A percentile compares a stretch with the other conserved stretches of the same genome.
Conservation (phyloP, 371 early-diverging fungal species). For the Mucor lusitanicus region DNA sequence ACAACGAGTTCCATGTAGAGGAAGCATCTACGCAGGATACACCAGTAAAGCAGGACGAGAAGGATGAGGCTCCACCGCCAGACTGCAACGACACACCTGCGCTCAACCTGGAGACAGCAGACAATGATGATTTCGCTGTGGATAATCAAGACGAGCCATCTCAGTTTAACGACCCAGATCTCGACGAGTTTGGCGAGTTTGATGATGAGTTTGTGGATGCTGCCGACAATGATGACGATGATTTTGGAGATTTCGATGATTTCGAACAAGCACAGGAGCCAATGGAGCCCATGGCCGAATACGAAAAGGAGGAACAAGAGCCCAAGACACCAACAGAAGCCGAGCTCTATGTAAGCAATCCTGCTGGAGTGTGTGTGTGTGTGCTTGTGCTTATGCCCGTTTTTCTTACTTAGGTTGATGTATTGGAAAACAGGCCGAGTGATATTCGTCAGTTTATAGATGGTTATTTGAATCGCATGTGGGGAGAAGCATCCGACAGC, state of each 20-base stretch:
- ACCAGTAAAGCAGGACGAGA: not conserved
- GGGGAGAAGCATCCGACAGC: not conserved
- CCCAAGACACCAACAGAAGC: constrained; percentile 30
- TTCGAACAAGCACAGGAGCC: constrained; percentile 27
- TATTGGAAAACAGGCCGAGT: constrained; percentile 17
- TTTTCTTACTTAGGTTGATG: constrained; percentile 4
- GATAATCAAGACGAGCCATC: not conserved
- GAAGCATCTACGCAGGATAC: not conserved
- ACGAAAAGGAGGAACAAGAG: not conserved
- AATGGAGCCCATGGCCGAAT: not conserved
- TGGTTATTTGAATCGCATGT: constrained; percentile 15
- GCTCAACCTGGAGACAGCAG: not conserved
- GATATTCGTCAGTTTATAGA: constrained; percentile 20
- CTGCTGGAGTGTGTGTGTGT: not conserved
- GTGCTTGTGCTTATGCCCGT: not conserved
- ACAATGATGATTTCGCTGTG: not conserved
- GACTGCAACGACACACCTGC: not conserved
- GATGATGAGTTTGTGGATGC: constrained; percentile 16
- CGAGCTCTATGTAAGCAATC: constrained; percentile 36
- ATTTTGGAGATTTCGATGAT: constrained; percentile 45
- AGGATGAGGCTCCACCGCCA: not conserved
- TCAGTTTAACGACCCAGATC: not conserved
- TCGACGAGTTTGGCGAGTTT: constrained; percentile 9
- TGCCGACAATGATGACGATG: constrained; percentile 6
- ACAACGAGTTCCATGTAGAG: not conserved